Evolutionary conservation across 2,329 filamentous ascomycete genomes (phyloP), one percentile per base, ranked within the genome.

Genomic region (Juglanconis sp.): DNA sequence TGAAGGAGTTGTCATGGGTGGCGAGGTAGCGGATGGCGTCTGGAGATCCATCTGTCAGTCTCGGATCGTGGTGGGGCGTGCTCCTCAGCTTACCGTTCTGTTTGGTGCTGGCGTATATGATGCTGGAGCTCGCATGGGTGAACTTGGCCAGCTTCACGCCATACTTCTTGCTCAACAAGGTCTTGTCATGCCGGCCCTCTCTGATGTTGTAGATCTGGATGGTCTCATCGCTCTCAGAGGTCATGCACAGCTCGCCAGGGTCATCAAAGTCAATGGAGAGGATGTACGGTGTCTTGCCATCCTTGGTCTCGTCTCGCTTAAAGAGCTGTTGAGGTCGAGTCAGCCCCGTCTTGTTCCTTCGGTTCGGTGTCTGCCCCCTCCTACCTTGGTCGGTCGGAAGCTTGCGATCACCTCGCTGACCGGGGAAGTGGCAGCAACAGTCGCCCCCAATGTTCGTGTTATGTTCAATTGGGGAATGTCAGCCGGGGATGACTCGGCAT

Each of bases 181-280:
- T 89, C 77, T 98, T 98, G 51, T 92, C 90, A 67, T 92, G 88
- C 63, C 90, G 90, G 4, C 95, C 95, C 65, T 96, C 92, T 69
- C 90, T 91, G 64, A 96, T 89, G 69, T 95, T 96, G 78, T 96
- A 99, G 36, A 99, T 88, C 71, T 98, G 93, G 64, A 99, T 90
- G 3, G 91, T 96, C 73, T 97, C 93, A 74, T 99, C 95, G 77
- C 91, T 92, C 66, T 93, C 91, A 5, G 92, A 91, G 0, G 93
- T 91, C 75, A 99, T 92, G 62, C 96, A 84, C 53, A 94, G 90
- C 74, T 97, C 92, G 73, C 95, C 95, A 48, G 91, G 89, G 77
- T 98, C 93, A 74, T 98, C 93, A 72, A 96, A 99, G 78, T 99
- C 94, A 68, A 99, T 85, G 1, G 94, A 98, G 8, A 95, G 89